Percentiles rank a stretch among this genome's conserved stretches.
Evolutionary conservation across 2,329 filamentous ascomycete genomes (phyloP).

Genomic region (Lecanoromycetidae sp.): DNA sequence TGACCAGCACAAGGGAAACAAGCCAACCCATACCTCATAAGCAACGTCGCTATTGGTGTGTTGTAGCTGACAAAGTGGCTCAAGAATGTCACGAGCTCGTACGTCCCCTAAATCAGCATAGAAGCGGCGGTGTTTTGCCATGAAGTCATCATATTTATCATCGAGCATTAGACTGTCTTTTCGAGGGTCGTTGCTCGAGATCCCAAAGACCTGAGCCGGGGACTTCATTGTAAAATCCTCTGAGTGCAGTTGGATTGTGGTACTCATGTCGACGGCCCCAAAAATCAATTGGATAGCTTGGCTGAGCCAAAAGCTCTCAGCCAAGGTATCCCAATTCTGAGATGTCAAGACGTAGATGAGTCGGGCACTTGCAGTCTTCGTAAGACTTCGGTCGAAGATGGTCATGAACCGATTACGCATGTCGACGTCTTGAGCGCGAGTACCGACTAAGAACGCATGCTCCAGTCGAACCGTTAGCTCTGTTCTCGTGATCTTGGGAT

Average conservation of each 20-base stretch:
- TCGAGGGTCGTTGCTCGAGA: constrained; percentile 58
- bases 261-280: constrained; percentile 76
- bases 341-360: constrained; percentile 78
- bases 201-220: constrained; percentile 58
- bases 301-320: constrained; percentile 91
- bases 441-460: constrained; percentile 94
- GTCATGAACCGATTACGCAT: constrained; percentile 96
- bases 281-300: constrained; percentile 90
- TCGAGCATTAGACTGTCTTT: constrained; percentile 60
- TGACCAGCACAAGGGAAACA: constrained; percentile 93
- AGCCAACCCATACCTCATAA: constrained; percentile 76
- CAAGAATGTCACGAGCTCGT: constrained; percentile 75
- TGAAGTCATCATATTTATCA: constrained; percentile 66
- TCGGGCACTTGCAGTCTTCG: constrained; percentile 79
- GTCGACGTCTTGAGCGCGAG: constrained; percentile 80
- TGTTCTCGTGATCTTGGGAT: constrained; percentile 86
- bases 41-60: constrained; percentile 73
- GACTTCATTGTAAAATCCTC: constrained; percentile 76
- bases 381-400: constrained; percentile 90
- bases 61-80: constrained; percentile 82
- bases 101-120: constrained; percentile 72
- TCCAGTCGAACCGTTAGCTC: constrained; percentile 96
- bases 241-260: constrained; percentile 61
- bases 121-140: constrained; percentile 71
- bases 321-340: constrained; percentile 94